Percentiles rank a stretch among this genome's conserved stretches.
phyloP scores from a whole-genome alignment of 1,284 basidiomycete genomes.

The Boletus austroedulis region DNA sequence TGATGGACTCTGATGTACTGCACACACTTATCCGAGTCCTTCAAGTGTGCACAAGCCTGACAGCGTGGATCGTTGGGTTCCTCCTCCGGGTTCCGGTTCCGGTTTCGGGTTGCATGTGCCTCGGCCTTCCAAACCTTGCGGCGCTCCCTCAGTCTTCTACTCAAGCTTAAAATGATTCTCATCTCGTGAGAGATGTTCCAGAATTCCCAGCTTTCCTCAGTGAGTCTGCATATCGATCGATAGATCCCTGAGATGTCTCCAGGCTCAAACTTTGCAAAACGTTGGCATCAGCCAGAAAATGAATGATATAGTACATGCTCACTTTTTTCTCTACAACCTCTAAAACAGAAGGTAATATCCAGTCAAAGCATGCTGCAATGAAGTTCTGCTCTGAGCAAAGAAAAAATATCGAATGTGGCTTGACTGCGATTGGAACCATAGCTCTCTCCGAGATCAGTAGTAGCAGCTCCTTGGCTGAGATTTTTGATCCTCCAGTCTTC shows the following conservation, averaged over 20 bases:
- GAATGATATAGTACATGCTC: not conserved
- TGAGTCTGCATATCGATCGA: not conserved
- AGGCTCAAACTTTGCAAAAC: not conserved
- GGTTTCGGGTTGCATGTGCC: not conserved
- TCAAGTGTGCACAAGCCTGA: not conserved
- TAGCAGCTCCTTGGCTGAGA: not conserved
- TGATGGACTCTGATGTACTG: not conserved
- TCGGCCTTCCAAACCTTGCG: not conserved
- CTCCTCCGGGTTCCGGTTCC: not conserved
- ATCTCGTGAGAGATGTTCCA: not conserved
- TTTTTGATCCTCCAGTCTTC: fast-evolving
- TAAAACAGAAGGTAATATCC: not conserved
- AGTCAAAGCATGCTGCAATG: slow-evolving; percentile 6
- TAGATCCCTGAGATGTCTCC: not conserved
- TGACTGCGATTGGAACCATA: slow-evolving; percentile 2
- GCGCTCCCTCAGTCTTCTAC: not conserved
- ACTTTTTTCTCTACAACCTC: not conserved
- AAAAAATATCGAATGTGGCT: slow-evolving; percentile 16
- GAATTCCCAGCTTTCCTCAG: fast-evolving
- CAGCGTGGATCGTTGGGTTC: not conserved
- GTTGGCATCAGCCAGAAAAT: not conserved
- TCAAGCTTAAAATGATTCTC: not conserved
- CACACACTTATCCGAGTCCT: not conserved
- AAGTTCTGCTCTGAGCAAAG: slow-evolving; percentile 13
- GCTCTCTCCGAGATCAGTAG: not conserved